A percentile compares a stretch with the other conserved stretches of the same genome.
Evolutionary conservation across 352 stramenopile species (phyloP).

Genomic region (Phytopythium cucurbitacearum): DNA sequence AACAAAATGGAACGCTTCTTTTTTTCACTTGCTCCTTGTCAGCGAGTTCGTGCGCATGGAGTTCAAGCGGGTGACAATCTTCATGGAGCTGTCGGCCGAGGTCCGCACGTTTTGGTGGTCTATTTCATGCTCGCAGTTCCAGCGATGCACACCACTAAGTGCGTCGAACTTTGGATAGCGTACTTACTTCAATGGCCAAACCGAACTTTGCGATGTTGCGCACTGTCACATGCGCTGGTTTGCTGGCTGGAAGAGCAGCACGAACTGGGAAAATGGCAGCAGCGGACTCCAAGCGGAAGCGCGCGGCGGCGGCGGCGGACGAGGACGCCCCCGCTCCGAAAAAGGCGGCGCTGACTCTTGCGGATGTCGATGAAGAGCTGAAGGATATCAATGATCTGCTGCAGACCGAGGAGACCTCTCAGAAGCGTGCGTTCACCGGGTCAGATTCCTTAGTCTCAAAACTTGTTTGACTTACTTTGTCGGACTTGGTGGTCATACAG

Average conservation of each 20-base stretch:
- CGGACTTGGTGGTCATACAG: constrained; percentile 16
- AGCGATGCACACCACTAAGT: too few species aligned
- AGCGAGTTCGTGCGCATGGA: too few species aligned
- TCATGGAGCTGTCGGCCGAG: too few species aligned
- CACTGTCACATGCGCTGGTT: not conserved
- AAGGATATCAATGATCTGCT: constrained; percentile 51
- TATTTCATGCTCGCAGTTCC: too few species aligned
- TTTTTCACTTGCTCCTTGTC: too few species aligned
- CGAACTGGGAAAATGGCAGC: not conserved
- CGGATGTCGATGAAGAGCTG: constrained; percentile 27
- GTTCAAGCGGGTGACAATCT: too few species aligned
- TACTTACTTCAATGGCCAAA: too few species aligned
- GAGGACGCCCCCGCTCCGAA: not conserved
- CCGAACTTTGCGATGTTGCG: too few species aligned
- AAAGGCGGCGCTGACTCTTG: constrained; percentile 4
- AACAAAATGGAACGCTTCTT: too few species aligned
- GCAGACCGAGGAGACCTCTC: constrained; percentile 58
- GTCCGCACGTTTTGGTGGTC: too few species aligned
- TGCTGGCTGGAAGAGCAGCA: too few species aligned
- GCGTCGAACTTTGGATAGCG: too few species aligned
- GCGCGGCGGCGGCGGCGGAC: not conserved
- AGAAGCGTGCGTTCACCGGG: constrained; percentile 35
- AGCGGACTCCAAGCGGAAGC: constrained; percentile 13
- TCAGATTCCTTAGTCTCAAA: not conserved
- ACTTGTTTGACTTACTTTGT: not conserved